phyloP scores from a whole-genome alignment of 345 rosid genomes.

The Zanthoxylum bungeanum region DNA sequence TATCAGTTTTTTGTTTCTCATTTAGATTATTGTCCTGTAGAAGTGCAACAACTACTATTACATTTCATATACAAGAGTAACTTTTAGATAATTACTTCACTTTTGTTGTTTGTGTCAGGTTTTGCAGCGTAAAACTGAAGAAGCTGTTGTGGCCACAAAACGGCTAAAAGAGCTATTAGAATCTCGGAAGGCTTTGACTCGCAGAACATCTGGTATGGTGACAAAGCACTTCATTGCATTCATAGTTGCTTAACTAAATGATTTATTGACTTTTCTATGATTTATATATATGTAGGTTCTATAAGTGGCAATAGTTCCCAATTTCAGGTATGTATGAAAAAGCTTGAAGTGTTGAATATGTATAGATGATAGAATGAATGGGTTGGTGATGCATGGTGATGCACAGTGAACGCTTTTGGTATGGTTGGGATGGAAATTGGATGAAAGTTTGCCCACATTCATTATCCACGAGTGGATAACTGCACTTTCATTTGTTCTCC shows the following conservation, averaged over 20 bases:
- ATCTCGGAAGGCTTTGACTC: conserved; percentile 41
- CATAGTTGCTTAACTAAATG: not conserved
- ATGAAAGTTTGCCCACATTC: conserved; percentile 4
- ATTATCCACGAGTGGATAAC: not conserved
- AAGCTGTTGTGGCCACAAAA: conserved; percentile 54
- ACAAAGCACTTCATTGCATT: not conserved
- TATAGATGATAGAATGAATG: not conserved
- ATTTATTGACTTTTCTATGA: conserved; percentile 15
- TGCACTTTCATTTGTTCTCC: not conserved
- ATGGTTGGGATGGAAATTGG: conserved; percentile 11
- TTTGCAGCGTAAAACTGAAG: conserved; percentile 70
- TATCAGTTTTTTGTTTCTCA: not conserved
- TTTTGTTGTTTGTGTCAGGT: conserved; percentile 42
- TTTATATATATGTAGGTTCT: conserved; percentile 40
- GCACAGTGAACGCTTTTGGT: not conserved
- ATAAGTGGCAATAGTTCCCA: conserved; percentile 35
- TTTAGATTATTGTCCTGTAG: not conserved
- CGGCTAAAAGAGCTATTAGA: conserved; percentile 50
- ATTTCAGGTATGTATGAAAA: conserved; percentile 42
- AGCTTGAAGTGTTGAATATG: not conserved
- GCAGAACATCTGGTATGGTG: conserved; percentile 37
- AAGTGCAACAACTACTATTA: not conserved
- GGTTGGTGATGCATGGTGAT: conserved; percentile 1
- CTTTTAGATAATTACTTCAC: not conserved
- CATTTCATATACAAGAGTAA: not conserved